Evolutionary conservation across 768 basidiomycete genomes (phyloP), one percentile per base, ranked within the genome.

Genomic region (Boletus bicolor): DNA sequence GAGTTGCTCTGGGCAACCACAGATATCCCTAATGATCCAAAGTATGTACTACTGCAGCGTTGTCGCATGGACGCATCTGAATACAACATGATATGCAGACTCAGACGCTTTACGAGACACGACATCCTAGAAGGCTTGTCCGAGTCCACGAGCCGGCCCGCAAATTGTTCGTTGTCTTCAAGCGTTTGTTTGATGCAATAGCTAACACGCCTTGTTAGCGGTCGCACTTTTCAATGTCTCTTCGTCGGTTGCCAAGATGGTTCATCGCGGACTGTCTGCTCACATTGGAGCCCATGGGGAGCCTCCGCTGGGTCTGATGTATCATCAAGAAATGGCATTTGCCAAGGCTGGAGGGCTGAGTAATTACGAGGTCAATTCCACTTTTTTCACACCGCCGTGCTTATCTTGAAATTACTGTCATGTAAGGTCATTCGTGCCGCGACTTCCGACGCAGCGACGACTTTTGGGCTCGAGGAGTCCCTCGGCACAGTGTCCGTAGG

Each of bases 221-320:
- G 84, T 79, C 49, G 79, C 82, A 5, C 56, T 88, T 2, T 88
- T 82, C 69, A 90, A 90, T 61, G 85, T 84, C 5, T 89, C 87
- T 7, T 72, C 70, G 11, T 87, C 87, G 3, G 77, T 84, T 10
- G 83, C 86, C 0, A 82, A 83, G 63, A 85, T 90, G 85, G 82
- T 88, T 19, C 70, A 77, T 30, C 80, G 77, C 53, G 87, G 87
- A 12, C 68, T 88, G 15, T 73, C 76, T 26, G 76, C 83, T 3
- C 82, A 86, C 60, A 84, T 90, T 55, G 88, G 87, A 24, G 87
- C 87, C 0, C 88, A 90, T 63, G 88, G 88, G 17, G 84, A 89
- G 66, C 79, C 82, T 3, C 87, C 88, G 0, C 68, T 87, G 11
- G 88, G 88, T 0, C 64, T 85, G n/a, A 87, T 86, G 72, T 91